Evolutionary conservation across 768 basidiomycete genomes (phyloP), one percentile per base, ranked within the genome.

Genomic region (Mycena polygramma): DNA sequence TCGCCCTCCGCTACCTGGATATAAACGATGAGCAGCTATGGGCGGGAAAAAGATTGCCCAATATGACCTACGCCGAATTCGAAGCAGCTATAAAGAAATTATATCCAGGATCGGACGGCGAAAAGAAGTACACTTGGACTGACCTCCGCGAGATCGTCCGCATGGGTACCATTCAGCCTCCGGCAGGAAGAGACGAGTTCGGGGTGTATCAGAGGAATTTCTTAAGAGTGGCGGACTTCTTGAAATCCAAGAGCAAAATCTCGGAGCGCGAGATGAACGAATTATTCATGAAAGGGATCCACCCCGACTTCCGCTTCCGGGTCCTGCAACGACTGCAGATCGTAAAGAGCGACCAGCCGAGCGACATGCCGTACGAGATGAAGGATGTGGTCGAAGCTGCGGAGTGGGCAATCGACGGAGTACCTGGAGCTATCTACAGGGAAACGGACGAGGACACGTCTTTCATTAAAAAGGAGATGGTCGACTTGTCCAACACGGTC

Each of bases 341-440:
- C 6, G 24, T 43, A 6, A 22, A 5, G 22, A 2, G 10, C 6
- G 22, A 22, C 7, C 57, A 58, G 15, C 39, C 57, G 1, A 58
- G 57, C 22, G 41, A 58, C 41, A 36, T 24, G 13, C 57, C 39
- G 24, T 58, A 41, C 15, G 9, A 8, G 2, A 58, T 58, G n/a
- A 20, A 7, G 2, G 41, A 45, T 14, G 24, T 58, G 3, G 43
- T 41, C 11, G 13, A 41, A 22, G 57, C 57, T 6, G 57, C 41
- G 10, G 57, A 58, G 43, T 58, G 57, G 57, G 57, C 22, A 7
- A 58, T 58, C n/a, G 24, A 58, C 39, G 57, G 54, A n/a, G n/a
- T 19, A 4, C 54, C 54, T 3, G 54, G 36, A 7, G 2, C 15
- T 15, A 20, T 55, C n/a, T 55, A 55, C 20, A 7, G 19, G 19